These are phyloP conservation scores for Phytophthora crassamura DNA, from an alignment of 352 stramenopile species.

Conservation along the genomic window DNA sequence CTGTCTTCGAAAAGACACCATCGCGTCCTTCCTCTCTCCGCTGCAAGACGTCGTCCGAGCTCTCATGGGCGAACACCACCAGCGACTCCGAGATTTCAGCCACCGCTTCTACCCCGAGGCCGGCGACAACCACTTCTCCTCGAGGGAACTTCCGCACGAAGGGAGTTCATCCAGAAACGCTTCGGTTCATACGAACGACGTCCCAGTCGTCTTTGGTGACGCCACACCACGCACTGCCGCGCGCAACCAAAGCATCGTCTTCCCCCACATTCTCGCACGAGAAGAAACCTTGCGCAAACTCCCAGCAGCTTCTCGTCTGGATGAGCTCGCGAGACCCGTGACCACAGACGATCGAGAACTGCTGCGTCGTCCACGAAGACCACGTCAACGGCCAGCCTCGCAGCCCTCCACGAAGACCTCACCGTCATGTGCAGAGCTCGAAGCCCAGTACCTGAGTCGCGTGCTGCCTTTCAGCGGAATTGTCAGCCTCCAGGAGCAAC, in stretches of 20 bases:
- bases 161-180: constrained; percentile 14
- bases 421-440: constrained; percentile 44
- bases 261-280: constrained; percentile 55
- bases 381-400: constrained; percentile 12
- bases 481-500: constrained; percentile 50
- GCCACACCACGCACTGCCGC: neutral
- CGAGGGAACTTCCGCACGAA: neutral
- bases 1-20: constrained; percentile 61
- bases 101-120: constrained; percentile 44
- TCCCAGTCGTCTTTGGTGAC: neutral
- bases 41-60: constrained; percentile 56
- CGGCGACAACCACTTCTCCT: constrained; percentile 2
- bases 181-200: constrained; percentile 25
- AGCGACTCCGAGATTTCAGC: constrained; percentile 51
- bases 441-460: constrained; percentile 59
- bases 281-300: constrained; percentile 22
- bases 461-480: constrained; percentile 53
- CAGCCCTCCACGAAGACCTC: constrained; percentile 2
- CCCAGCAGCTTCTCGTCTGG: constrained; percentile 12
- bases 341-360: constrained; percentile 16
- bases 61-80: constrained; percentile 53
- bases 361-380: constrained; percentile 4
- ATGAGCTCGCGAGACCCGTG: constrained; percentile 32
- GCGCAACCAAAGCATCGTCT: too few species aligned
- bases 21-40: constrained; percentile 66